Evolutionary conservation across 2,329 filamentous ascomycete species (phyloP).

Genomic region (Cladosporium oxysporum): DNA sequence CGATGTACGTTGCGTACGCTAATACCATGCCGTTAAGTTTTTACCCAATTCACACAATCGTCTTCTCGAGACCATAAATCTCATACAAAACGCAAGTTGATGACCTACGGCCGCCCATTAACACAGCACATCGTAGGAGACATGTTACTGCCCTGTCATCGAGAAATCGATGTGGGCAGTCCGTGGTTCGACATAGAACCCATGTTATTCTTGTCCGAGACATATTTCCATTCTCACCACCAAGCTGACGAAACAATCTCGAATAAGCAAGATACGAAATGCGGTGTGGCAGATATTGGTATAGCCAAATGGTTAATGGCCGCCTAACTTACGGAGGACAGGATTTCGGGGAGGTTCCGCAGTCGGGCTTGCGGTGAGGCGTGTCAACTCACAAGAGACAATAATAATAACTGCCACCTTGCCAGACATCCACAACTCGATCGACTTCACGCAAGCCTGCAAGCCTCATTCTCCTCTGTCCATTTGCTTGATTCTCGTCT

Average conservation of each 20-base stretch:
- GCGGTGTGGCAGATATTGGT: background rate
- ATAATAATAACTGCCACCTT: constrained; percentile 9
- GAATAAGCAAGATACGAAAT: background rate
- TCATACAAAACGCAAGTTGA: no score
- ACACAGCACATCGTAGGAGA: no score
- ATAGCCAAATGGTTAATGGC: background rate
- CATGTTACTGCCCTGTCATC: no score
- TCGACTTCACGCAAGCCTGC: background rate
- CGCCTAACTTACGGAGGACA: background rate
- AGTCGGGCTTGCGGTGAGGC: background rate
- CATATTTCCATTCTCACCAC: background rate
- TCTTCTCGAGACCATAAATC: no score
- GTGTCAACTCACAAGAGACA: background rate
- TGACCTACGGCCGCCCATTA: no score
- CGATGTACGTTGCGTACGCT: no score
- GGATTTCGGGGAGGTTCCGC: background rate
- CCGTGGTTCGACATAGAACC: no score
- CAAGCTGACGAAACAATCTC: background rate
- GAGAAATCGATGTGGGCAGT: no score
- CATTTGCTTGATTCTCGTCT: background rate
- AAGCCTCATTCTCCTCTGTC: background rate
- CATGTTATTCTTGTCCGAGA: no score
- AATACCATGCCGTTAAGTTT: no score
- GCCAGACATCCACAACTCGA: background rate
- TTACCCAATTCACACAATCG: no score